Percentiles rank a stretch among this genome's conserved stretches.
Evolutionary conservation across 257 asterid genomes (phyloP).

Genomic region (Parsonsia alboflavescens): DNA sequence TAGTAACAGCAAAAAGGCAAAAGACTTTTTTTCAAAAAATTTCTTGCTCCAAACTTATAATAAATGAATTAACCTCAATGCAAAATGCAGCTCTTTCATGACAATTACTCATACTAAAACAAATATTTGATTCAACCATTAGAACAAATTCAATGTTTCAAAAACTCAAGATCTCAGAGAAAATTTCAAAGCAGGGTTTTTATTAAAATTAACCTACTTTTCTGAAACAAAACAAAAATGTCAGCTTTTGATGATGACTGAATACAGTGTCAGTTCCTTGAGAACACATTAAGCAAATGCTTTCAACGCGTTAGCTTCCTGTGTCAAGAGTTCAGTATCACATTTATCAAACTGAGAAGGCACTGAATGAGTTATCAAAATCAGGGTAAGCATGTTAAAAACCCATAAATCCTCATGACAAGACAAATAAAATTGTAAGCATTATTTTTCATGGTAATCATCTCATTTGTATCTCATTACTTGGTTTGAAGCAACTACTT

Average conservation of each 20-base stretch:
- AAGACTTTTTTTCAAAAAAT: not conserved
- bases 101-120: not conserved
- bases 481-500: not conserved
- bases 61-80: not conserved
- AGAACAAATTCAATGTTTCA: not conserved
- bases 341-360: no score
- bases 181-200: not conserved
- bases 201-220: no score
- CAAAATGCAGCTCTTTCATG: not conserved
- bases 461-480: not conserved
- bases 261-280: no score
- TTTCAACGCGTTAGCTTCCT: no score
- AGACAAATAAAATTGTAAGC: not conserved
- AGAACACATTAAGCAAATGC: no score
- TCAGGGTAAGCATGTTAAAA: not conserved
- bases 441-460: not conserved
- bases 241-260: no score
- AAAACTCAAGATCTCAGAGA: not conserved
- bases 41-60: not conserved
- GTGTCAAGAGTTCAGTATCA: no score
- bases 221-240: no score
- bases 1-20: not conserved
- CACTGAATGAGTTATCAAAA: no score
- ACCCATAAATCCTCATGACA: not conserved
- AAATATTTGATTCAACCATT: not conserved